These are phyloP conservation scores for Setaria viridis DNA, from an alignment of 202 grass and related monocot genomes.

Conservation along the genomic window DNA sequence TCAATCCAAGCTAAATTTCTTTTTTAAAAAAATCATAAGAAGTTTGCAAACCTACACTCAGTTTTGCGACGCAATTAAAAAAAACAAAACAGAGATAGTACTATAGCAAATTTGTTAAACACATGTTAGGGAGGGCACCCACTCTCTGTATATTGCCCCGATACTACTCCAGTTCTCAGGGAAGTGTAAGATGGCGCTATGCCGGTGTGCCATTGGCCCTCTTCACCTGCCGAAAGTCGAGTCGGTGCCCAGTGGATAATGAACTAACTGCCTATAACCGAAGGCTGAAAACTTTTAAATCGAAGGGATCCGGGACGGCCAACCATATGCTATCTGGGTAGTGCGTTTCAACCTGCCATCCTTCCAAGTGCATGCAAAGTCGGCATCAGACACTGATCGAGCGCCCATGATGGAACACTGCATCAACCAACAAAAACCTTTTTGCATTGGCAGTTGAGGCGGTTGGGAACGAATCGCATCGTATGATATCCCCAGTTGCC, in stretches of 20 bases:
- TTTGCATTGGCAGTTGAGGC: not conserved
- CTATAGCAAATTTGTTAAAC: no score
- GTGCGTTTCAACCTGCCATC: not conserved
- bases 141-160: no score
- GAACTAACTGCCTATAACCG: not conserved
- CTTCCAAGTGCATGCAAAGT: not conserved
- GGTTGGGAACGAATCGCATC: not conserved
- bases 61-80: no score
- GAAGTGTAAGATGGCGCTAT: not conserved
- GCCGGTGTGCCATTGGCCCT: not conserved
- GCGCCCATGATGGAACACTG: not conserved
- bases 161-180: no score
- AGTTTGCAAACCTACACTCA: no score
- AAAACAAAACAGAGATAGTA: no score
- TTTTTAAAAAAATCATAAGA: no score
- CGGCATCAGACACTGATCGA: not conserved
- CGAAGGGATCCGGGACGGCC: not conserved
- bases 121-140: no score
- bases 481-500: slow-evolving; percentile 1
- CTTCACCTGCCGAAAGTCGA: slow-evolving; percentile 5
- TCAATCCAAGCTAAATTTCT: not conserved
- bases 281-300: not conserved
- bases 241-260: not conserved
- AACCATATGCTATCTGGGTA: no score
- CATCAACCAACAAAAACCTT: slow-evolving; percentile 13